Percentiles rank a stretch among this genome's conserved stretches.
Evolutionary conservation across 2,329 filamentous ascomycete genomes (phyloP).

Genomic region (Aureobasidium subglaciale): DNA sequence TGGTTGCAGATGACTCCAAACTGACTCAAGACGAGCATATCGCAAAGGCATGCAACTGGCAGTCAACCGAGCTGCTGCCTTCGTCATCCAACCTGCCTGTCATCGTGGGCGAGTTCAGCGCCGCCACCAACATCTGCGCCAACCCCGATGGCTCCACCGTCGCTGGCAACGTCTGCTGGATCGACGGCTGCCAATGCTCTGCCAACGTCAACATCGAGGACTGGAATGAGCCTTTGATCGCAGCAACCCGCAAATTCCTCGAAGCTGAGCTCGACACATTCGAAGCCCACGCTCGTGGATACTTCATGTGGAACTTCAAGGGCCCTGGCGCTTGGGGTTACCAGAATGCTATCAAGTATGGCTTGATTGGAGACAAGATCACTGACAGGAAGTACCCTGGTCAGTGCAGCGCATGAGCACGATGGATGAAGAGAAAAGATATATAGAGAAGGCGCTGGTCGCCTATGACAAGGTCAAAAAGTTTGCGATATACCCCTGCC

Average conservation of each 20-base stretch:
- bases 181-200: slow-evolving; percentile 34
- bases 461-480: neutral
- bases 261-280: slow-evolving; percentile 41
- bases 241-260: slow-evolving; percentile 33
- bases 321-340: slow-evolving; percentile 38
- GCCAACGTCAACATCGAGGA: slow-evolving; percentile 29
- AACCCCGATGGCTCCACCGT: slow-evolving; percentile 34
- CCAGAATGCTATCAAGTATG: slow-evolving; percentile 33
- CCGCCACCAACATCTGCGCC: slow-evolving; percentile 38
- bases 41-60: slow-evolving; percentile 33
- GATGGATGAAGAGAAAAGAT: neutral
- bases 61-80: slow-evolving; percentile 26
- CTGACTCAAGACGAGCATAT: slow-evolving; percentile 36
- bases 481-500: slow-evolving; percentile 11
- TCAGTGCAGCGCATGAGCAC: slow-evolving; percentile 19
- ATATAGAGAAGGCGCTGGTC: slow-evolving; percentile 11
- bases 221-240: slow-evolving; percentile 31
- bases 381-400: slow-evolving; percentile 25
- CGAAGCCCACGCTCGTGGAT: slow-evolving; percentile 33
- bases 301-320: slow-evolving; percentile 40
- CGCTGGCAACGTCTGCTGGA: slow-evolving; percentile 27
- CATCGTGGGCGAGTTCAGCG: slow-evolving; percentile 40
- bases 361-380: slow-evolving; percentile 34
- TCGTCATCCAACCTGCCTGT: slow-evolving; percentile 31
- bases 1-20: slow-evolving; percentile 29